Percentiles rank a stretch among this genome's conserved stretches.
Conservation (phyloP, 2,329 filamentous ascomycete genomes). For the Xylariaceae sp. region DNA sequence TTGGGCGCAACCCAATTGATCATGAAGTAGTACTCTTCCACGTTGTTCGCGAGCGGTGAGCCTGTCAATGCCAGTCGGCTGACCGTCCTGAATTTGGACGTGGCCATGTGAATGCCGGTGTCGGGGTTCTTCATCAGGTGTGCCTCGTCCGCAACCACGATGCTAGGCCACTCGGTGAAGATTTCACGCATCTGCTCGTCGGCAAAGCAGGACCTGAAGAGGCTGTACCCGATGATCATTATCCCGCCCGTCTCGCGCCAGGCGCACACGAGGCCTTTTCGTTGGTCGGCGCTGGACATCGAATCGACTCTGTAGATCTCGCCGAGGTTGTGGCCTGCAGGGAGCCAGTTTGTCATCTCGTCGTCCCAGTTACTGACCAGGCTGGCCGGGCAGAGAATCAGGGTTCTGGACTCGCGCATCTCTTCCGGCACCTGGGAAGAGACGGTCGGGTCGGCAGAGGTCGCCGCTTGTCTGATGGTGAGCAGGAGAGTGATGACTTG, state of each 20-base stretch:
- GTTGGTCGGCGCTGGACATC: conserved; percentile 29
- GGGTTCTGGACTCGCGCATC: conserved; percentile 56
- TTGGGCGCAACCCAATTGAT: conserved; percentile 80
- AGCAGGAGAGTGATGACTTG: conserved; percentile 81
- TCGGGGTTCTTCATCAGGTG: conserved; percentile 67
- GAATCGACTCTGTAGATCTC: conserved; percentile 50
- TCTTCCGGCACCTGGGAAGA: conserved; percentile 61
- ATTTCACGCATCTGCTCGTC: conserved; percentile 28
- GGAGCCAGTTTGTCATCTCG: conserved; percentile 68
- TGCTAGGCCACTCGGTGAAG: conserved; percentile 56
- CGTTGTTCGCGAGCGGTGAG: conserved; percentile 78
- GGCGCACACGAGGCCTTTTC: conserved; percentile 40
- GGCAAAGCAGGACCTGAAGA: conserved; percentile 48
- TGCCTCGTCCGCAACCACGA: conserved; percentile 82
- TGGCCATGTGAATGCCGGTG: conserved; percentile 47
- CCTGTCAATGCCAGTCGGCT: conserved; percentile 80
- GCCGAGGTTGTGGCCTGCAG: conserved; percentile 47
- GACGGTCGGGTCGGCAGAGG: conserved; percentile 52
- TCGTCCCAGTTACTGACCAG: conserved; percentile 79
- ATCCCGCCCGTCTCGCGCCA: conserved; percentile 67
- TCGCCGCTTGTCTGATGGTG: conserved; percentile 61
- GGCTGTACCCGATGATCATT: conserved; percentile 68
- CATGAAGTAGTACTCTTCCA: conserved; percentile 80
- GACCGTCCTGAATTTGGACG: conserved; percentile 56
- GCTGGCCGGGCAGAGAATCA: conserved; percentile 71